These are phyloP conservation scores for Rhizopogon sp. DNA, from an alignment of 768 basidiomycete species.

Conservation along the genomic window DNA sequence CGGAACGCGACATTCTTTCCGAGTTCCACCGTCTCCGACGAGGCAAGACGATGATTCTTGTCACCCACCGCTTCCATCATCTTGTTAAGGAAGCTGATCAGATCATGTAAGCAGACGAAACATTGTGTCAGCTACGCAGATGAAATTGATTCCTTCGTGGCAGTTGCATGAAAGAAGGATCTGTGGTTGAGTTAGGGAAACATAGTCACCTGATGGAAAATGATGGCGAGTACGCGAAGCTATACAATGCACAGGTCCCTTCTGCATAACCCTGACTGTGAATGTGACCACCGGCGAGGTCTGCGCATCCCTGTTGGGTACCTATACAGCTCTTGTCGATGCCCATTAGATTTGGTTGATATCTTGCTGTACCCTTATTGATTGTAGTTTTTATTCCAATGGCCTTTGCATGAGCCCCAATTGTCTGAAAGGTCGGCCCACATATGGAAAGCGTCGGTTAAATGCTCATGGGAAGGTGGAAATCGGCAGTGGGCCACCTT, in stretches of 20 bases:
- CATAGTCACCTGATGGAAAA: conserved; percentile 22
- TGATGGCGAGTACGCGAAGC: conserved; percentile 19
- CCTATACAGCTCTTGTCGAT: not conserved
- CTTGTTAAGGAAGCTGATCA: conserved; percentile 45
- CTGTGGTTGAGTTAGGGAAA: conserved; percentile 25
- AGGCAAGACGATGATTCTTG: conserved; percentile 51
- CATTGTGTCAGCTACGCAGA: not conserved
- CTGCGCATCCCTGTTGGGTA: not conserved
- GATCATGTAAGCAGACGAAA: conserved; percentile 38
- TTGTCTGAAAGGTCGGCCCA: too few species aligned
- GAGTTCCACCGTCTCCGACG: conserved; percentile 30
- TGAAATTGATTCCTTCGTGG: not conserved
- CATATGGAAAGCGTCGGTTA: too few species aligned
- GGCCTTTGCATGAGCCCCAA: too few species aligned
- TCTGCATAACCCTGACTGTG: not conserved
- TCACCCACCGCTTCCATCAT: conserved; percentile 51
- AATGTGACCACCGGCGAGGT: not conserved
- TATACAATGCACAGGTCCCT: conserved; percentile 21
- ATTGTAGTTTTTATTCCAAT: too few species aligned
- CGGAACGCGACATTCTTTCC: conserved; percentile 44
- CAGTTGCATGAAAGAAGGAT: conserved; percentile 29
- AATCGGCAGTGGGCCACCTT: too few species aligned
- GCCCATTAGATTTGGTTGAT: not conserved
- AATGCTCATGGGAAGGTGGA: too few species aligned
- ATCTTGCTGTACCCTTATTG: too few species aligned